Conservation (phyloP, 345 rosid species). For the Gossypium sturtianum region DNA sequence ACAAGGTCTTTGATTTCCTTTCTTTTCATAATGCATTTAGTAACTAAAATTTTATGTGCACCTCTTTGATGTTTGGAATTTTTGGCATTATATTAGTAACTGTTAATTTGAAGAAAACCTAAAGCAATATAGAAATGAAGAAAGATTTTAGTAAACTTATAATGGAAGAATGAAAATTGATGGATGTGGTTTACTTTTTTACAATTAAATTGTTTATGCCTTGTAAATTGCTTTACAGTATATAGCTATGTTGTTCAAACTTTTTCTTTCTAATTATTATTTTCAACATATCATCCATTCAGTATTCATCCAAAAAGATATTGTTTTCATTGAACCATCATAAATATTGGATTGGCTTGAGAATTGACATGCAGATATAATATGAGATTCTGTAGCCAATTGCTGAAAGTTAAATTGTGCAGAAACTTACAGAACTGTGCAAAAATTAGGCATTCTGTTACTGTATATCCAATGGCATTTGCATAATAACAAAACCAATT, state of each 20-base stretch:
- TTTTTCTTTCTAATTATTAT: background rate
- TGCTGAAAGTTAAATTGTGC: background rate
- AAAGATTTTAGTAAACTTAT: background rate
- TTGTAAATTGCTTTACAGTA: background rate
- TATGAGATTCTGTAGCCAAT: background rate
- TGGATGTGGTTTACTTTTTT: background rate
- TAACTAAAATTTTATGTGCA: background rate
- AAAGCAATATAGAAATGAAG: background rate
- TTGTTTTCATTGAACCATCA: background rate
- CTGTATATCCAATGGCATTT: background rate
- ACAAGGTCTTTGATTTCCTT: background rate
- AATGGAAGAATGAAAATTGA: background rate
- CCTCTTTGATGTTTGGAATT: background rate
- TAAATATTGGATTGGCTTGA: background rate
- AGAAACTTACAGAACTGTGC: background rate
- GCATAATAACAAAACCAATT: too few species aligned
- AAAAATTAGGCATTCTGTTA: background rate
- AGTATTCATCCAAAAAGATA: background rate
- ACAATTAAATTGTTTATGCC: background rate
- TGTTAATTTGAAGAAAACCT: background rate
- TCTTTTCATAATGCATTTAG: background rate
- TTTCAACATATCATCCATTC: background rate
- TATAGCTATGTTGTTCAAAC: background rate
- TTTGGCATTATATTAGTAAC: background rate
- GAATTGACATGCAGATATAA: background rate